Conservation (phyloP, 179 eudicot genomes). For the Patellifolia procumbens region DNA sequence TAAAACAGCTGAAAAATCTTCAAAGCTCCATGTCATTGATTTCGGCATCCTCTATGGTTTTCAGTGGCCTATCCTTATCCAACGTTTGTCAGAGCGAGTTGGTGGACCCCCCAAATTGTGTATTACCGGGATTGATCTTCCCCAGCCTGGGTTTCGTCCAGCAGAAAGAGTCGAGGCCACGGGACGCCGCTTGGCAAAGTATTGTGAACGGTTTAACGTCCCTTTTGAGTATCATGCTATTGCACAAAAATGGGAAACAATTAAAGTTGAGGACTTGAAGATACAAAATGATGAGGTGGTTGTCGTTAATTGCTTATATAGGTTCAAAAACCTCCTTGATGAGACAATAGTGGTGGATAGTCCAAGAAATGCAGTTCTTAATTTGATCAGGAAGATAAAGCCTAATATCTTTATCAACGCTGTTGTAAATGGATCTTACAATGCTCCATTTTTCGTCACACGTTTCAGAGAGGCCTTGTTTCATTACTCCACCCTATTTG, state of each 20-base stretch:
- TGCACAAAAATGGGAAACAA: slow-evolving; percentile 68
- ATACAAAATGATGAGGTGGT: slow-evolving; percentile 48
- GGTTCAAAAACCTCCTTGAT: slow-evolving; percentile 60
- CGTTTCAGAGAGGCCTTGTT: slow-evolving; percentile 63
- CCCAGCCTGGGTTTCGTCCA: slow-evolving; percentile 74
- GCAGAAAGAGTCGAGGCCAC: slow-evolving; percentile 66
- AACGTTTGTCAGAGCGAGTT: slow-evolving; percentile 41
- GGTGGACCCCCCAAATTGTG: slow-evolving; percentile 65
- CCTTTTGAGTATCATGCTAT: slow-evolving; percentile 67
- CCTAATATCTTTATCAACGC: slow-evolving; percentile 58
- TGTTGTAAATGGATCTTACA: slow-evolving; percentile 49
- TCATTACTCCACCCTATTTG: slow-evolving; percentile 65
- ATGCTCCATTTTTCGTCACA: slow-evolving; percentile 62
- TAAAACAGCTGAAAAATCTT: slow-evolving; percentile 33
- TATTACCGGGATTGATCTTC: slow-evolving; percentile 73
- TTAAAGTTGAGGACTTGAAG: slow-evolving; percentile 52
- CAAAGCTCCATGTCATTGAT: slow-evolving; percentile 66
- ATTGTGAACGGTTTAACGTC: slow-evolving; percentile 58
- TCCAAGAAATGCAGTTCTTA: slow-evolving; percentile 56
- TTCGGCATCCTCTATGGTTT: slow-evolving; percentile 74
- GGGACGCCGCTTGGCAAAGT: slow-evolving; percentile 57
- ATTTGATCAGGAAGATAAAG: slow-evolving; percentile 43
- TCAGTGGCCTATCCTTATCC: slow-evolving; percentile 76
- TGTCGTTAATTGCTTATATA: slow-evolving; percentile 48
- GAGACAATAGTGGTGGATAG: slow-evolving; percentile 58